Evolutionary conservation across 2,329 filamentous ascomycete genomes (phyloP).

Genomic region (Beauveria asiatica): DNA sequence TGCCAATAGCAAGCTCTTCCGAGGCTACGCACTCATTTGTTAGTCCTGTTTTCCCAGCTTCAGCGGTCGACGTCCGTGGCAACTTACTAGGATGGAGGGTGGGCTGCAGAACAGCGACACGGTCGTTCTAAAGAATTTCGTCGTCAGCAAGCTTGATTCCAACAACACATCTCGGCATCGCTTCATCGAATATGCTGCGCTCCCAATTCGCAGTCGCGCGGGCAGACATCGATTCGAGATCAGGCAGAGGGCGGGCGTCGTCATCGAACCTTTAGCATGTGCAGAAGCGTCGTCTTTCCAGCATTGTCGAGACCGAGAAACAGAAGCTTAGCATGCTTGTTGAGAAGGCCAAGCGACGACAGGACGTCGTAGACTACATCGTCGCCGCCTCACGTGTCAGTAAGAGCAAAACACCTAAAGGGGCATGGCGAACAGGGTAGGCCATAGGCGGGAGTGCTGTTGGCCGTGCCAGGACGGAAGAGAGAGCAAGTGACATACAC

Average conservation of each 20-base stretch:
- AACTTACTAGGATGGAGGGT: slow-evolving; percentile 82
- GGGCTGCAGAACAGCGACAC: slow-evolving; percentile 82
- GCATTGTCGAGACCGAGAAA: slow-evolving; percentile 93
- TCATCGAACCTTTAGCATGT: slow-evolving; percentile 80
- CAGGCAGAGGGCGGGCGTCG: neutral
- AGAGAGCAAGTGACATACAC: slow-evolving; percentile 54
- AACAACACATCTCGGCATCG: neutral
- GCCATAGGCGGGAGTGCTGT: neutral
- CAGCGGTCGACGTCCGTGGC: neutral
- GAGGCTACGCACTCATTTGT: slow-evolving; percentile 47
- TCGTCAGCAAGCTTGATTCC: slow-evolving; percentile 18
- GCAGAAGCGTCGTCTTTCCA: slow-evolving; percentile 85
- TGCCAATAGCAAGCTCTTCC: slow-evolving; percentile 86
- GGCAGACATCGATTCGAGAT: neutral
- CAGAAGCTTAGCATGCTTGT: slow-evolving; percentile 93
- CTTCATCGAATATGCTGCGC: neutral
- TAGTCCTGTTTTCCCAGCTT: neutral
- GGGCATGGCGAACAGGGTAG: neutral
- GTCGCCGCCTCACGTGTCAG: slow-evolving; percentile 25
- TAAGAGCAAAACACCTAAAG: neutral
- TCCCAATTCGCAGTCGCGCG: neutral
- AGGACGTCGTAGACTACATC: slow-evolving; percentile 73
- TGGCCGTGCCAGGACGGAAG: neutral
- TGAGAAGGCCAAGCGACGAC: slow-evolving; percentile 76
- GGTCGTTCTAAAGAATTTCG: slow-evolving; percentile 63